These are phyloP conservation scores for Erodium maritimum DNA, from an alignment of 345 rosid genomes.

Conservation along the genomic window DNA sequence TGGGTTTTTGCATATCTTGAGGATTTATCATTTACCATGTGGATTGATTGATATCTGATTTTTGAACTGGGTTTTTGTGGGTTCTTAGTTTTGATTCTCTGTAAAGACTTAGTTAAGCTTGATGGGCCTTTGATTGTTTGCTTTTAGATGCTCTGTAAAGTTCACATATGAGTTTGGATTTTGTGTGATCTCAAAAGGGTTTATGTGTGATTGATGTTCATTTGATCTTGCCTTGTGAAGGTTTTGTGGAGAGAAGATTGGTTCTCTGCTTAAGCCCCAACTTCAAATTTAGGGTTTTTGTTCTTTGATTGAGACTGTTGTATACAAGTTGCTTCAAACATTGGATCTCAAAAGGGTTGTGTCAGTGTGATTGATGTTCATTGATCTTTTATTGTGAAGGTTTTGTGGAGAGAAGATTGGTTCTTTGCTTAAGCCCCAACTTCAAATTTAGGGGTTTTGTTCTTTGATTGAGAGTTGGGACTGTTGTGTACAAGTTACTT, in stretches of 20 bases:
- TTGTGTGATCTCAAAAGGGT: too few relatives aligned
- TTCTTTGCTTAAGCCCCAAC: background rate
- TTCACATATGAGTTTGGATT: background rate
- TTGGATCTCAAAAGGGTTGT: constrained; percentile 5
- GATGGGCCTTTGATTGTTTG: background rate
- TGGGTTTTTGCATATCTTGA: background rate
- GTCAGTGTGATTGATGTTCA: background rate
- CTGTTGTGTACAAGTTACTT: constrained; percentile 1
- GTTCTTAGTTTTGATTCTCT: background rate
- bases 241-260: background rate
- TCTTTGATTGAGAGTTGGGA: background rate
- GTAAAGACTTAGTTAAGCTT: background rate
- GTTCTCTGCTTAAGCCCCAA: background rate
- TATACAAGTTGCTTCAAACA: background rate
- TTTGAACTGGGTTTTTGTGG: constrained; percentile 8
- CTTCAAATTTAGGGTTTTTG: background rate
- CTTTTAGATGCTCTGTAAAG: constrained; percentile 1
- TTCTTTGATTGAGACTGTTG: constrained; percentile 3
- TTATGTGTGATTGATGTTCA: background rate
- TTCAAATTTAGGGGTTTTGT: background rate
- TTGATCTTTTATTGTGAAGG: background rate
- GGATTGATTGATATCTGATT: too few relatives aligned
- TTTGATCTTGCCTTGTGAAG: background rate
- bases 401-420: background rate
- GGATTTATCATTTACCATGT: background rate